Percentiles rank a stretch among this genome's conserved stretches.
These are phyloP conservation scores for Hemisphaericaspora nanyangensis DNA, from an alignment of 805 yeast species.

Conservation along the genomic window DNA sequence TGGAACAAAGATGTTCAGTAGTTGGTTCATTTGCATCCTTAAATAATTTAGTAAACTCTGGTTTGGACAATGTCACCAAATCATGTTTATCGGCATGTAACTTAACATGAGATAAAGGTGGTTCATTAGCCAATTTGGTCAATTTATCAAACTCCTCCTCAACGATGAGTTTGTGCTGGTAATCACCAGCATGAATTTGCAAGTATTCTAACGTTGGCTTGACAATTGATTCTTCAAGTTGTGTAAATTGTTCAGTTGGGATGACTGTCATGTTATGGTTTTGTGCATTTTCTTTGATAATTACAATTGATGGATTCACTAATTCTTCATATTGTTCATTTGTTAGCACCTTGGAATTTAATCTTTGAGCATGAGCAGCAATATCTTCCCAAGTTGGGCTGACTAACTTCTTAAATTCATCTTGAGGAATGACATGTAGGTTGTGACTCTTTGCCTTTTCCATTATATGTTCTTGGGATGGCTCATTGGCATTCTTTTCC, in stretches of 20 bases:
- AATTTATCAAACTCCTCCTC: slow-evolving; percentile 14
- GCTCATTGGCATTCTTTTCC: slow-evolving; percentile 20
- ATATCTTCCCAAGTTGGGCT: slow-evolving; percentile 20
- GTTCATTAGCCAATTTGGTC: slow-evolving; percentile 25
- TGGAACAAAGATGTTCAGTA: slow-evolving; percentile 13
- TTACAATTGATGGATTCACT: slow-evolving; percentile 14
- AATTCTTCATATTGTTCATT: slow-evolving; percentile 17
- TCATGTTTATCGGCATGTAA: slow-evolving; percentile 30
- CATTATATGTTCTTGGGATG: slow-evolving; percentile 20
- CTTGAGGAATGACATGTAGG: slow-evolving; percentile 5
- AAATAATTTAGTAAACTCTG: slow-evolving; percentile 31
- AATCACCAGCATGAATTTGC: slow-evolving; percentile 8
- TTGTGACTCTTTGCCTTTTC: slow-evolving; percentile 14
- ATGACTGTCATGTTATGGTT: slow-evolving; percentile 12
- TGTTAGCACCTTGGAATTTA: slow-evolving; percentile 11
- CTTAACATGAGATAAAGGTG: slow-evolving; percentile 31
- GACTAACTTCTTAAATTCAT: slow-evolving; percentile 20
- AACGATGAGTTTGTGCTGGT: slow-evolving; percentile 13
- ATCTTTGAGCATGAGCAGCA: slow-evolving; percentile 4
- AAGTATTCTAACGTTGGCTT: slow-evolving; percentile 18
- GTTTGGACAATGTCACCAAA: slow-evolving; percentile 27
- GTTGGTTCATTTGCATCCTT: slow-evolving; percentile 17
- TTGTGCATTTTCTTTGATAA: slow-evolving; percentile 8
- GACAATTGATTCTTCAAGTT: slow-evolving; percentile 8
- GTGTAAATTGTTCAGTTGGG: slow-evolving; percentile 10